Conservation (phyloP, 352 stramenopile species). For the Peronosclerospora sorghi region DNA sequence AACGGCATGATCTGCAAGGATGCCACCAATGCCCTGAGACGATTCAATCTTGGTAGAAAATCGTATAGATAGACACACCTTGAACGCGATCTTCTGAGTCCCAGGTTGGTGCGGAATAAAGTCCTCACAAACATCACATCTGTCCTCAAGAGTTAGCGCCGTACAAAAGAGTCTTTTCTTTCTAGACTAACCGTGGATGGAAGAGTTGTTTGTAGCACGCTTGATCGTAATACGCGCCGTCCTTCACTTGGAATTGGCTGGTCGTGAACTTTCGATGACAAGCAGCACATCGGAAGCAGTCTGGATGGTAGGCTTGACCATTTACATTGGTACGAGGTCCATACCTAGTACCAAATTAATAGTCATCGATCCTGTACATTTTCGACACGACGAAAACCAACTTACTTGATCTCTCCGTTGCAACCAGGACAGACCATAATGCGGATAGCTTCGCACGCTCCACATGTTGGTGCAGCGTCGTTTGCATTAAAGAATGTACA, state of each 20-base stretch:
- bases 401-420: slow-evolving; percentile 22
- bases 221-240: slow-evolving; percentile 53
- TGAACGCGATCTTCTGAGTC: slow-evolving; percentile 44
- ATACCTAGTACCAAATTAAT: slow-evolving; percentile 8
- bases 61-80: slow-evolving; percentile 11
- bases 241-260: slow-evolving; percentile 38
- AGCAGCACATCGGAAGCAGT: slow-evolving; percentile 37
- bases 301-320: slow-evolving; percentile 30
- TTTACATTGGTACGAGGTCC: slow-evolving; percentile 27
- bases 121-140: slow-evolving; percentile 52
- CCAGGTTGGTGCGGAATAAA: slow-evolving; percentile 39
- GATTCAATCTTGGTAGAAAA: background rate
- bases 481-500: slow-evolving; percentile 30
- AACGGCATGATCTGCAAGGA: slow-evolving; percentile 41
- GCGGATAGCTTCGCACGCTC: slow-evolving; percentile 12
- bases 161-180: too few relatives aligned
- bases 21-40: background rate
- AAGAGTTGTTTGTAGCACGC: slow-evolving; percentile 59
- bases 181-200: slow-evolving; percentile 30
- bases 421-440: slow-evolving; percentile 19
- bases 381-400: background rate
- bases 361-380: background rate
- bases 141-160: slow-evolving; percentile 5
- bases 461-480: slow-evolving; percentile 15
- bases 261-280: slow-evolving; percentile 29